Base-by-base conservation (phyloP, 1,284 basidiomycete species). In the Puccinia horiana region DNA sequence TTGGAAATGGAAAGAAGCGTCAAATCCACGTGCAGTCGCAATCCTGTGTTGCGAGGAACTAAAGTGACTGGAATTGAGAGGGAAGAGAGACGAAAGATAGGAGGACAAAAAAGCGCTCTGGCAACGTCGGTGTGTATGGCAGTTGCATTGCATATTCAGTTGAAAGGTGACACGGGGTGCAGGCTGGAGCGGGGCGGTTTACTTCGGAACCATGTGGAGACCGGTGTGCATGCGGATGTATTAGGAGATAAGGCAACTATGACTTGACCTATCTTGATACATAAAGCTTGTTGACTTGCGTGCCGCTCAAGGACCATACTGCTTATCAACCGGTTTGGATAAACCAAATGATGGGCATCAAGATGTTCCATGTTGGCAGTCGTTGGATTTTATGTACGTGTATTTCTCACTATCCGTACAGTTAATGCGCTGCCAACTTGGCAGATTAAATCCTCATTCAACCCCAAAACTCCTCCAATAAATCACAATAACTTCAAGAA, bases 291-390 rank as follows among this genome's bases (percentile, higher is more conserved):
- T 37, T 26, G 40, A 44, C 32, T 65, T 65, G 35, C 16, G 37
- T 35, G 65, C 65, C 65, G 65, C 65, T 69, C 65, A 69, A 69
- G 40, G 23, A 47, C 65, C 65, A 40, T 47, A 69, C 40, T 69
- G 65, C 65, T 26, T 44, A 44, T 69, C n/a, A 26, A 47, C 40
- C 32, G n/a, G 65, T 42, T 37, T n/a, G 65, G 65, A 40, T 47
- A 69, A 69, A 69, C 40, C 42, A 12, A 42, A 20, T 67, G 63
- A 42, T 42, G 32, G 49, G 20, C 18, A 69, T 69, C 65, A 69
- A 44, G 42, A 26, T 67, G 20, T 67, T 69, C 40, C 23, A 35
- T 40, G 11, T 2, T 61, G 58, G 58, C 58, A 6, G 14, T 61
- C 29, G 58, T 61, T 69, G 23, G 65, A 40, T 35, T 42, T 18